A percentile compares a stretch with the other conserved stretches of the same genome.
Conservation (phyloP, 2,329 filamentous ascomycete genomes). For the Ceratocystis huliohia region DNA sequence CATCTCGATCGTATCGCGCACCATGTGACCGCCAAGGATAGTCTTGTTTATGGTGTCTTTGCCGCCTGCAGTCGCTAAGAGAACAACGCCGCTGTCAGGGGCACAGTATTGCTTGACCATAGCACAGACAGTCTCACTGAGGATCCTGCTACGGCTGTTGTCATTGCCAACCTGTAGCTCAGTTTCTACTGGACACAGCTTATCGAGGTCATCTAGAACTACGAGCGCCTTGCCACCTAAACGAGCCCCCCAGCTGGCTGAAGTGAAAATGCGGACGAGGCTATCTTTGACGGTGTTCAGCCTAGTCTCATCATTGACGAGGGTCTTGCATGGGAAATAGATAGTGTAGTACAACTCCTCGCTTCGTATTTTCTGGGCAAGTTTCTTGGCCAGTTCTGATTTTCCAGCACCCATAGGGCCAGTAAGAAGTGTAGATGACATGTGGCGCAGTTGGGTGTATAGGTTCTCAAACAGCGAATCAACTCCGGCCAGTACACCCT, state of each 20-base stretch:
- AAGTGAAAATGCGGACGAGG: conserved; percentile 69
- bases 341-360: conserved; percentile 68
- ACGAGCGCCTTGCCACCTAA: conserved; percentile 74
- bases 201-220: conserved; percentile 84
- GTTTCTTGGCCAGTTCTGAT: conserved; percentile 61
- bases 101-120: conserved; percentile 76
- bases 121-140: conserved; percentile 77
- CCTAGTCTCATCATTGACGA: conserved; percentile 82
- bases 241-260: conserved; percentile 80
- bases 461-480: conserved; percentile 62
- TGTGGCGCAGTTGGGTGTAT: conserved; percentile 62
- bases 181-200: conserved; percentile 82
- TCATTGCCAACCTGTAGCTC: conserved; percentile 89
- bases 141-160: conserved; percentile 80
- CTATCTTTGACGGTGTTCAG: conserved; percentile 86
- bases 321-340: conserved; percentile 74
- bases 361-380: conserved; percentile 60
- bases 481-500: conserved; percentile 66
- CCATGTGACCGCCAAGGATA: conserved; percentile 79
- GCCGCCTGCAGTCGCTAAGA: conserved; percentile 80
- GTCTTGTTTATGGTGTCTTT: conserved; percentile 89
- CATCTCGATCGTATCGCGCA: conserved; percentile 77
- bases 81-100: conserved; percentile 64
- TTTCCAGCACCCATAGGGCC: conserved; percentile 87
- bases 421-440: conserved; percentile 80